Percentiles rank a stretch among this genome's conserved stretches.
Conservation (phyloP, 1,139 yeast genomes). For the Arxiozyma bovina region DNA sequence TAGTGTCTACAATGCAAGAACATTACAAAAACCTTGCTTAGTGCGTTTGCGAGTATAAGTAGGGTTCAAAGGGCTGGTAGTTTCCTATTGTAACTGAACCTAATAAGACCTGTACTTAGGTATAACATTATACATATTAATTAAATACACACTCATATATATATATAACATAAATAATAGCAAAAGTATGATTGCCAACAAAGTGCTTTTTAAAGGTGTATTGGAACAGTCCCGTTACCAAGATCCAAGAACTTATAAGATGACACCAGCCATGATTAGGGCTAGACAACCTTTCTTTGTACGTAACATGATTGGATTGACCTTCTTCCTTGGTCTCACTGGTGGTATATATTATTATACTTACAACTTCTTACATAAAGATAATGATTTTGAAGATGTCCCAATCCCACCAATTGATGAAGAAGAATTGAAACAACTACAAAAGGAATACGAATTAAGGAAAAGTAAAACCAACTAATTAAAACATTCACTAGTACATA, state of each 20-base stretch:
- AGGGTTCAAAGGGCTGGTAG: too few species aligned
- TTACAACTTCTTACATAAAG: constrained; percentile 59
- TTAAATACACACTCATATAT: not conserved
- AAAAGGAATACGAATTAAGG: constrained; percentile 44
- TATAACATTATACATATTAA: too few species aligned
- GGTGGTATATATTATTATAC: constrained; percentile 68
- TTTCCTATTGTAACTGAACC: too few species aligned
- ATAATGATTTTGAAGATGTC: constrained; percentile 72
- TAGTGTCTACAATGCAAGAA: too few species aligned
- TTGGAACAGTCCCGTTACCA: constrained; percentile 44
- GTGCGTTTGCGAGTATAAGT: too few species aligned
- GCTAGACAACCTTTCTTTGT: constrained; percentile 82
- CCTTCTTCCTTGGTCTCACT: constrained; percentile 51
- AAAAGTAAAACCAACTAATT: constrained; percentile 27
- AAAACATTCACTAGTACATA: not conserved
- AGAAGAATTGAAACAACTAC: constrained; percentile 62
- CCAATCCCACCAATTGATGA: constrained; percentile 90
- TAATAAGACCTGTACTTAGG: too few species aligned
- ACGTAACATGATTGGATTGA: constrained; percentile 60
- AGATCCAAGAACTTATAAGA: constrained; percentile 70
- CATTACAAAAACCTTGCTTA: too few species aligned
- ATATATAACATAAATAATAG: too few species aligned
- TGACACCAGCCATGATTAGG: constrained; percentile 88
- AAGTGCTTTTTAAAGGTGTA: not conserved
- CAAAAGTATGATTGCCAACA: not conserved